Conservation (phyloP, 2,329 filamentous ascomycete species). For the Pyricularia pennisetigena region DNA sequence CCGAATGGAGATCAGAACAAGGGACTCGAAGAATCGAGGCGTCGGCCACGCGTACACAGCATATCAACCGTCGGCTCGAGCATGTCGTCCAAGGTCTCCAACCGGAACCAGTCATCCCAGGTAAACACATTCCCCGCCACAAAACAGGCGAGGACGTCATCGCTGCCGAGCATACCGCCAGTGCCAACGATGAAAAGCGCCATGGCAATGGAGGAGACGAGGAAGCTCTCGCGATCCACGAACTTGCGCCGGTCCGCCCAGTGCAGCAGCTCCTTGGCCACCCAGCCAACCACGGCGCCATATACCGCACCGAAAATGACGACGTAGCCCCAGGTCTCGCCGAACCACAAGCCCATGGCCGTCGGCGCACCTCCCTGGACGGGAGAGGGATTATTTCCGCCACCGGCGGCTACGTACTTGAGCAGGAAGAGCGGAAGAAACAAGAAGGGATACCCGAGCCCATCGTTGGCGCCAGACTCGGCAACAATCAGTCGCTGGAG, state of each 20-base stretch:
- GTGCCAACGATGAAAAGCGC: conserved; percentile 83
- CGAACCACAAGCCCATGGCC: conserved; percentile 75
- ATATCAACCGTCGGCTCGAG: conserved; percentile 94
- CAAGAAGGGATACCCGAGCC: conserved; percentile 79
- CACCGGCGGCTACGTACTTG: conserved; percentile 52
- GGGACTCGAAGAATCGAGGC: not conserved
- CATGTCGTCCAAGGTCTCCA: conserved; percentile 81
- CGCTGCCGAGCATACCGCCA: conserved; percentile 76
- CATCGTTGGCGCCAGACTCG: conserved; percentile 84
- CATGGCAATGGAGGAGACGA: conserved; percentile 77
- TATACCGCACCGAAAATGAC: conserved; percentile 73
- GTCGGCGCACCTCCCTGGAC: conserved; percentile 48
- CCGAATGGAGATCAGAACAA: not conserved
- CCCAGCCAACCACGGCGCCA: conserved; percentile 67
- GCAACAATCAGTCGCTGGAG: conserved; percentile 73
- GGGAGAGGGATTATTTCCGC: conserved; percentile 43
- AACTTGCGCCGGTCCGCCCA: conserved; percentile 75
- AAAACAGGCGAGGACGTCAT: conserved; percentile 87
- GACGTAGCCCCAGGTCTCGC: conserved; percentile 75
- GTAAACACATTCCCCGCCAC: conserved; percentile 86
- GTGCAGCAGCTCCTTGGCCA: conserved; percentile 73
- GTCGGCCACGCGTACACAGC: conserved; percentile 35
- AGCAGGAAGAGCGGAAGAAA: conserved; percentile 79
- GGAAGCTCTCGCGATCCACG: conserved; percentile 78
- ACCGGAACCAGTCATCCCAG: conserved; percentile 89